Conservation (phyloP, 257 asterid genomes). For the Ocimum tenuiflorum region DNA sequence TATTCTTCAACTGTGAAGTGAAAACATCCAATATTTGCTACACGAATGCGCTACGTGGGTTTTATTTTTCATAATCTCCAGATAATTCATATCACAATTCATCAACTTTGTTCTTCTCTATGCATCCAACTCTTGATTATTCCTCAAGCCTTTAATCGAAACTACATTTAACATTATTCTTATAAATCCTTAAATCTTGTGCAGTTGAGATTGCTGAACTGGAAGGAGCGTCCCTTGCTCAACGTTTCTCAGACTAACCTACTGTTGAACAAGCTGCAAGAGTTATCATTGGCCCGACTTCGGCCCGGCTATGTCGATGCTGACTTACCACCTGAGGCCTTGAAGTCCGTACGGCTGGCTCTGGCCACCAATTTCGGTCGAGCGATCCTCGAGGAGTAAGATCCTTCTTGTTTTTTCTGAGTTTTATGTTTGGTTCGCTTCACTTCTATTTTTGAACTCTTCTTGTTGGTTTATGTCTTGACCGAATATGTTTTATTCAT, state of each 20-base stretch:
- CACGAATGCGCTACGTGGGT: background rate
- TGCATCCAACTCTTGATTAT: background rate
- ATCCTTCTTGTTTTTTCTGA: background rate
- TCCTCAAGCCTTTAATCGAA: no score
- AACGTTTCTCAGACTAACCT: constrained; percentile 68
- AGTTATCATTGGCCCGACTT: constrained; percentile 65
- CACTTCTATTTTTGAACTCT: no score
- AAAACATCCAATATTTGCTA: background rate
- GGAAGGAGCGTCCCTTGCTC: constrained; percentile 63
- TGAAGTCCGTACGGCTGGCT: constrained; percentile 69
- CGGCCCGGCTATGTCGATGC: constrained; percentile 64
- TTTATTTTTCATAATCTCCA: background rate
- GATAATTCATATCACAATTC: background rate
- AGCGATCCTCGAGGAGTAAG: constrained; percentile 70
- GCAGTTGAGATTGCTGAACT: constrained; percentile 78
- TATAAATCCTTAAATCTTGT: background rate
- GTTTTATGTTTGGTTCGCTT: background rate
- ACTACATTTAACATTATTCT: no score
- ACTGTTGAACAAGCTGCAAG: constrained; percentile 77
- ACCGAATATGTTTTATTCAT: no score
- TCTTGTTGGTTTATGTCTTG: background rate
- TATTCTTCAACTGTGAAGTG: no score
- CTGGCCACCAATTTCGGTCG: constrained; percentile 86
- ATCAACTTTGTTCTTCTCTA: background rate
- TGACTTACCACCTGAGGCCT: constrained; percentile 70